Percentiles rank a stretch among this genome's conserved stretches.
These are phyloP conservation scores for Urtica urens DNA, from an alignment of 306 rosid species.

Conservation along the genomic window DNA sequence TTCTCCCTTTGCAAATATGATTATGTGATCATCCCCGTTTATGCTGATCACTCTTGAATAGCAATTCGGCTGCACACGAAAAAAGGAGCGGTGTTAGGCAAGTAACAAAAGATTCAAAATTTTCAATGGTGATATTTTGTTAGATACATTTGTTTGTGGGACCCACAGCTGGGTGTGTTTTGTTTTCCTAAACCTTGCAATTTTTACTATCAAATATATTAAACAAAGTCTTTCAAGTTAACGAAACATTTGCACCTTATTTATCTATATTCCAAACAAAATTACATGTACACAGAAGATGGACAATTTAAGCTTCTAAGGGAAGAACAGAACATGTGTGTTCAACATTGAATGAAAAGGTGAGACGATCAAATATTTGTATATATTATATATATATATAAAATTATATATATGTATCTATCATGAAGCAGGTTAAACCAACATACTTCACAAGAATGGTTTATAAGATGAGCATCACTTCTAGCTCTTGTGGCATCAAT, in stretches of 20 bases:
- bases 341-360: not conserved
- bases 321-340: no score
- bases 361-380: slow-evolving; percentile 8
- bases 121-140: not conserved
- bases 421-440: slow-evolving; percentile 8
- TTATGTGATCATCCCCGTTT: slow-evolving; percentile 84
- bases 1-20: slow-evolving; percentile 95
- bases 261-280: no score
- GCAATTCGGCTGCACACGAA: slow-evolving; percentile 86
- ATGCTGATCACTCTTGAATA: slow-evolving; percentile 90
- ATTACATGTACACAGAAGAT: no score
- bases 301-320: no score
- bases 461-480: slow-evolving; percentile 96
- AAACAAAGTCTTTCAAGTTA: no score
- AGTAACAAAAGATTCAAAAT: not conserved
- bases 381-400: no score
- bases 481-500: slow-evolving; percentile 98
- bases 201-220: no score
- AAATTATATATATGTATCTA: no score
- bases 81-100: slow-evolving; percentile 16
- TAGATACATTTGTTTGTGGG: not conserved
- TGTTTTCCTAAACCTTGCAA: no score
- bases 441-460: slow-evolving; percentile 95
- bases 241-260: no score
- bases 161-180: no score